Evolutionary conservation across 768 basidiomycete genomes (phyloP), one percentile per base, ranked within the genome.

Genomic region (Phlebiopsis gigantea): DNA sequence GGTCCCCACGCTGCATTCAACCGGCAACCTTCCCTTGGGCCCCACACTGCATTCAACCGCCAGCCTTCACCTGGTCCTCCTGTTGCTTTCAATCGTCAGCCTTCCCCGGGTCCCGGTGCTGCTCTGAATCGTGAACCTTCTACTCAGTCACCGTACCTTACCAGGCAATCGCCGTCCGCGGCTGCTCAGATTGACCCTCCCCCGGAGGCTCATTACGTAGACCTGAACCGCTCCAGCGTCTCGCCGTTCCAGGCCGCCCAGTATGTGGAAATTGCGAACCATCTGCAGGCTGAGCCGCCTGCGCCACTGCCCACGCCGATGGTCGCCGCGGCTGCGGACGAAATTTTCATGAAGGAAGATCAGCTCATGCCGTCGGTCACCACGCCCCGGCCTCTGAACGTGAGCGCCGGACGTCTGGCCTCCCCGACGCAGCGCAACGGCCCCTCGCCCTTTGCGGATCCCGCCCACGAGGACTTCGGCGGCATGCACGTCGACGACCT

Each of bases 191-290:
- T 48, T 21, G 53, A 50, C n/a, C 17, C 41, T 17, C 45, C 48
- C 8, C n/a, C 46, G 8, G 63, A 66, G 41, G 63, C 73, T 10
- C 79, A 83, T 58, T 88, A 90, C 55, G 75, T 83, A 34, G 84
- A 90, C 62, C 73, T 90, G 42, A 73, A 71, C 65, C 77, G 88
- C 44, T 82, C 83, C 17, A 88, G 87, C 62, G 80, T 88, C 2
- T 83, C 87, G 2, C 87, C 88, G 0, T 87, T 78, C 77, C 88
- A 90, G 65, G 88, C 85, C 41, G 78, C 76, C 0, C 89, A 90
- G 66, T 90, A 90, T 63, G 80, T 76, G 19, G 87, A 85, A 63
- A 88, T 89, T 55, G 80, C 84, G 5, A 74, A 78, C 62, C 79
- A 73, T 19, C 68, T 90, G 41, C 77, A 81, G 57, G 29, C 62